A percentile compares a stretch with the other conserved stretches of the same genome.
Evolutionary conservation across 2,329 filamentous ascomycete species (phyloP).

Genomic region (Ophiosphaerella herpotricha): DNA sequence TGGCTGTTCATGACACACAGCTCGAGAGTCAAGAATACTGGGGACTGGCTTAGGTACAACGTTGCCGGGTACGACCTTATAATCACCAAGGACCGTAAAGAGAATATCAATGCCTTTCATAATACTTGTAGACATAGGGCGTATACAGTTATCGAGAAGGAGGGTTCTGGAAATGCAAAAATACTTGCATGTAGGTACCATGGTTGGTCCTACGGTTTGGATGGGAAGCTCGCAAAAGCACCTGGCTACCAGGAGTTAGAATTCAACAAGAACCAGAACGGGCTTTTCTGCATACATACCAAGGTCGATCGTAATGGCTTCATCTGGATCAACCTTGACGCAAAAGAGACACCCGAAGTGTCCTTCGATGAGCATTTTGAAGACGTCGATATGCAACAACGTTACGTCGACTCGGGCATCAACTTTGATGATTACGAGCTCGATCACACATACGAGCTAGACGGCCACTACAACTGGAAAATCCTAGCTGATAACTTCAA

Average conservation of each 20-base stretch:
- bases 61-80: conserved; percentile 30
- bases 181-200: conserved; percentile 51
- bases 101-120: conserved; percentile 42
- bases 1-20: conserved; percentile 47
- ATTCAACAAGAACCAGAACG: conserved; percentile 33
- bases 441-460: conserved; percentile 30
- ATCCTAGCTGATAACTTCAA: conserved; percentile 63
- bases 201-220: conserved; percentile 51
- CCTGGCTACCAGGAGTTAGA: conserved; percentile 43
- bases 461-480: conserved; percentile 35
- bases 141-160: conserved; percentile 37
- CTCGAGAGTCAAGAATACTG: conserved; percentile 23
- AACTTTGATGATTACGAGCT: conserved; percentile 28
- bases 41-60: conserved; percentile 27
- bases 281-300: conserved; percentile 36
- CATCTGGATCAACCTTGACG: conserved; percentile 40
- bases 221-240: conserved; percentile 50
- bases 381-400: conserved; percentile 28
- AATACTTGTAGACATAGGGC: conserved; percentile 52
- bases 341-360: conserved; percentile 18
- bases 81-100: conserved; percentile 21
- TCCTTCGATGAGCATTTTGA: conserved; percentile 26
- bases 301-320: conserved; percentile 34
- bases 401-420: conserved; percentile 14
- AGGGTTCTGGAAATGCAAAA: conserved; percentile 36